Percentiles rank a stretch among this genome's conserved stretches.
Conservation (phyloP, 2,329 filamentous ascomycete genomes). For the Neoascochyta sp. region DNA sequence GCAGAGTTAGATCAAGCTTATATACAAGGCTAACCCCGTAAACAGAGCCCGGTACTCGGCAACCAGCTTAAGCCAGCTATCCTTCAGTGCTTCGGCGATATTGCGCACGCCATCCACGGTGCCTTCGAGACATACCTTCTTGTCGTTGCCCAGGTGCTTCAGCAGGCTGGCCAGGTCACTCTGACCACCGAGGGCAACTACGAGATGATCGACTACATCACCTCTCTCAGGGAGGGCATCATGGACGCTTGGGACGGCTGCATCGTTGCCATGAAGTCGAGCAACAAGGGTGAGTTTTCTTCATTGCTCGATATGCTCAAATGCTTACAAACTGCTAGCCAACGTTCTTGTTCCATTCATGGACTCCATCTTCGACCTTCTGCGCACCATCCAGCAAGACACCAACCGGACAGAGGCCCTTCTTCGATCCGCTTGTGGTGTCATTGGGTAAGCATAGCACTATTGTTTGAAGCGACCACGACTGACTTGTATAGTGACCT, state of each 20-base stretch:
- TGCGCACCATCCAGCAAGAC: slow-evolving; percentile 76
- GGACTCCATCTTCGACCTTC: slow-evolving; percentile 79
- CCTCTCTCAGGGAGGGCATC: slow-evolving; percentile 92
- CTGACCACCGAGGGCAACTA: slow-evolving; percentile 76
- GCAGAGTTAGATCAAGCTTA: not conserved
- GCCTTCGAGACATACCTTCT: slow-evolving; percentile 90
- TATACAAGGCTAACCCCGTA: slow-evolving; percentile 1
- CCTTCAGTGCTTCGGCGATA: slow-evolving; percentile 95
- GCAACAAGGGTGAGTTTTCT: slow-evolving; percentile 63
- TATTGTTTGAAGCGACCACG: not conserved
- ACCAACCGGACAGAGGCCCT: slow-evolving; percentile 86
- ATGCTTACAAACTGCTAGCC: slow-evolving; percentile 50
- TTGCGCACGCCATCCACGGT: slow-evolving; percentile 87
- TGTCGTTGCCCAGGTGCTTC: slow-evolving; percentile 88
- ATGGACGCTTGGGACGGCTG: slow-evolving; percentile 99
- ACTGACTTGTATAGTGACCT: slow-evolving; percentile 67
- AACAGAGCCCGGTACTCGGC: slow-evolving; percentile 73
- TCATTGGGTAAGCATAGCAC: slow-evolving; percentile 69
- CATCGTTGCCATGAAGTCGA: slow-evolving; percentile 86
- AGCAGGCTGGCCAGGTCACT: slow-evolving; percentile 84
- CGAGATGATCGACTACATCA: slow-evolving; percentile 95
- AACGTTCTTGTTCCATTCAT: slow-evolving; percentile 72
- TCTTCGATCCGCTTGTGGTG: slow-evolving; percentile 92
- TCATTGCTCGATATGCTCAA: not conserved
- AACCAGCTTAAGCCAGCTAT: slow-evolving; percentile 99